phyloP scores from a whole-genome alignment of 495 filamentous ascomycete species.

The Penicillium flavigenum region DNA sequence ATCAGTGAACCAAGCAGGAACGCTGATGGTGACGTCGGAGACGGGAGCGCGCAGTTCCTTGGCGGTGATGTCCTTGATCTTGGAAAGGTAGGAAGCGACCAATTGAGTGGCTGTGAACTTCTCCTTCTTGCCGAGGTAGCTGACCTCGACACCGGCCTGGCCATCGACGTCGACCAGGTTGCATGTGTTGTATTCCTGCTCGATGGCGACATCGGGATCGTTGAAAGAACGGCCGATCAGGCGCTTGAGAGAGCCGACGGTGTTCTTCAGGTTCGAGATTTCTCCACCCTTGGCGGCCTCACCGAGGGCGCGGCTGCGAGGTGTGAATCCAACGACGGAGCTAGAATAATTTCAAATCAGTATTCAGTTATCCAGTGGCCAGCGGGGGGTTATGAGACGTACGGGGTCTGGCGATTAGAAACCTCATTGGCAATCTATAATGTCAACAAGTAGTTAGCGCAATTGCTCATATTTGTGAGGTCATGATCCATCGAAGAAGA shows the following conservation, averaged over 20 bases:
- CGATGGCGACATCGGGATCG: slow-evolving; percentile 88
- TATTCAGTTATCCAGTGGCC: slow-evolving; percentile 14
- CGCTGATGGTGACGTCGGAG: slow-evolving; percentile 91
- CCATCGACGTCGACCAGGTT: slow-evolving; percentile 85
- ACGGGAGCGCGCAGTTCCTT: slow-evolving; percentile 89
- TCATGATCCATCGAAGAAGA: slow-evolving; percentile 2
- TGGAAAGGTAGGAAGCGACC: slow-evolving; percentile 91
- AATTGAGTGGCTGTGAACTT: slow-evolving; percentile 89
- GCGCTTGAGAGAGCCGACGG: slow-evolving; percentile 87
- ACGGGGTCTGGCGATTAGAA: slow-evolving; percentile 97
- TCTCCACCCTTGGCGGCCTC: slow-evolving; percentile 98
- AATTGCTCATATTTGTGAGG: slow-evolving; percentile 8
- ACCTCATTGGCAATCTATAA: slow-evolving; percentile 95
- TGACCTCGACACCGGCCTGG: slow-evolving; percentile 92
- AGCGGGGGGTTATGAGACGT: slow-evolving; percentile 32
- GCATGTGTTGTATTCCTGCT: slow-evolving; percentile 89
- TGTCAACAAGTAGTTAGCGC: slow-evolving; percentile 27
- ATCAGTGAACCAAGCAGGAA: slow-evolving; percentile 97
- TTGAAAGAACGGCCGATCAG: slow-evolving; percentile 79
- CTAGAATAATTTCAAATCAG: slow-evolving; percentile 51
- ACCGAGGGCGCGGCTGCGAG: slow-evolving; percentile 88
- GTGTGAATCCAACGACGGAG: slow-evolving; percentile 90
- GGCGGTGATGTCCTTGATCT: slow-evolving; percentile 84
- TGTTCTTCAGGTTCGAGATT: slow-evolving; percentile 99
- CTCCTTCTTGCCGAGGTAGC: slow-evolving; percentile 92